Conservation (phyloP, 495 filamentous ascomycete species). For the Terfezia claveryi region DNA sequence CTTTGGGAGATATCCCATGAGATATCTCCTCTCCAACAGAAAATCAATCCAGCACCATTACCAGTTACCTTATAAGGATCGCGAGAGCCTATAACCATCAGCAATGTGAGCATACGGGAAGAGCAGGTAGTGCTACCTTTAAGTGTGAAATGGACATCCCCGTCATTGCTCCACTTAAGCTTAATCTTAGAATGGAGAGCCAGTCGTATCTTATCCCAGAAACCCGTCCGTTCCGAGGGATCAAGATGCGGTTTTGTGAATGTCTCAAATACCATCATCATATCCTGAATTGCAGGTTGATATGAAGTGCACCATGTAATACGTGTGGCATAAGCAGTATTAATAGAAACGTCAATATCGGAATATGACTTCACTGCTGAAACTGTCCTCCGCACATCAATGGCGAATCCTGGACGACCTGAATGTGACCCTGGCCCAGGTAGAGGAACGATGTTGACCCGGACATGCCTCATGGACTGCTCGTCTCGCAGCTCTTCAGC, state of each 20-base stretch:
- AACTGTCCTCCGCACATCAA: constrained; percentile 78
- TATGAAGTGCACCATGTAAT: constrained; percentile 96
- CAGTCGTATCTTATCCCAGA: constrained; percentile 97
- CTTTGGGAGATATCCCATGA: constrained; percentile 60
- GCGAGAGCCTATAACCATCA: constrained; percentile 34
- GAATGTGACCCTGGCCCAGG: constrained; percentile 21
- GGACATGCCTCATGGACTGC: constrained; percentile 55
- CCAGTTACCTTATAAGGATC: constrained; percentile 89
- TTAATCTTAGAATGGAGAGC: constrained; percentile 83
- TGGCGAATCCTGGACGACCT: constrained; percentile 33
- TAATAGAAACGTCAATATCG: constrained; percentile 72
- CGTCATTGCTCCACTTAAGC: constrained; percentile 80
- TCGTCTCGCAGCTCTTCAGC: constrained; percentile 73
- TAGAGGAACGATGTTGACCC: constrained; percentile 68
- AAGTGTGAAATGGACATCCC: constrained; percentile 81
- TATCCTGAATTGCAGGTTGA: constrained; percentile 94
- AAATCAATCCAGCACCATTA: constrained; percentile 79
- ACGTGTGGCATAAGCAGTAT: constrained; percentile 70
- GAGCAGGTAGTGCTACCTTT: constrained; percentile 35
- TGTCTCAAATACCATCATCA: constrained; percentile 98
- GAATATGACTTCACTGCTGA: constrained; percentile 94
- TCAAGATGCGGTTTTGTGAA: constrained; percentile 92
- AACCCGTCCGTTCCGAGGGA: constrained; percentile 78
- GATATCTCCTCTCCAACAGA: constrained; percentile 93
- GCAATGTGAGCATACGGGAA: neutral